Evolutionary conservation across 129 eudicot genomes (phyloP).

Genomic region (Pittosporum tobira): DNA sequence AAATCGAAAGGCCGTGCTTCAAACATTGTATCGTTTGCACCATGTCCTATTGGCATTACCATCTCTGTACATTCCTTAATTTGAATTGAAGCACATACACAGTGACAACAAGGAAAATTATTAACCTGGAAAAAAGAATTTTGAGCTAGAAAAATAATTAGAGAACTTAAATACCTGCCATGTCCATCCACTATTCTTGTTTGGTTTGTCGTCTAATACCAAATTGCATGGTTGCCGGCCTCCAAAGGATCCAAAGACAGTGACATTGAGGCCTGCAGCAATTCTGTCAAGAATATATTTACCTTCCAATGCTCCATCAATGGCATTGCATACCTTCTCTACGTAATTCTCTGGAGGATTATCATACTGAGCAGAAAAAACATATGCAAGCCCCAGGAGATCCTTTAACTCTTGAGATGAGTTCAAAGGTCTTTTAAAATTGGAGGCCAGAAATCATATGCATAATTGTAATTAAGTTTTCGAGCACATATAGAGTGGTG

Average conservation of each 20-base stretch:
- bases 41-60: slow-evolving; percentile 33
- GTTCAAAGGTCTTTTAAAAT: slow-evolving; percentile 26
- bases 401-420: slow-evolving; percentile 15
- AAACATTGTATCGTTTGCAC: slow-evolving; percentile 30
- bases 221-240: too few species aligned
- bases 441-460: neutral
- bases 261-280: slow-evolving; percentile 11
- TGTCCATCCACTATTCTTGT: too few species aligned
- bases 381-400: neutral
- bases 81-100: too few species aligned
- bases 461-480: too few species aligned
- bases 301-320: slow-evolving; percentile 17
- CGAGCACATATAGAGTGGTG: neutral
- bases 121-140: too few species aligned
- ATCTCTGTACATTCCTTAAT: slow-evolving; percentile 28
- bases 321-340: slow-evolving; percentile 22
- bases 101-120: too few species aligned
- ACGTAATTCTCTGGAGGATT: neutral
- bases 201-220: too few species aligned
- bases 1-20: slow-evolving; percentile 26
- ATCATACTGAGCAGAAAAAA: slow-evolving; percentile 16
- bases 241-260: neutral
- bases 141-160: too few species aligned
- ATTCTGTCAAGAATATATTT: slow-evolving; percentile 22
- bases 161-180: too few species aligned